phyloP scores from a whole-genome alignment of 495 filamentous ascomycete species.

The Neurospora tetraspora region DNA sequence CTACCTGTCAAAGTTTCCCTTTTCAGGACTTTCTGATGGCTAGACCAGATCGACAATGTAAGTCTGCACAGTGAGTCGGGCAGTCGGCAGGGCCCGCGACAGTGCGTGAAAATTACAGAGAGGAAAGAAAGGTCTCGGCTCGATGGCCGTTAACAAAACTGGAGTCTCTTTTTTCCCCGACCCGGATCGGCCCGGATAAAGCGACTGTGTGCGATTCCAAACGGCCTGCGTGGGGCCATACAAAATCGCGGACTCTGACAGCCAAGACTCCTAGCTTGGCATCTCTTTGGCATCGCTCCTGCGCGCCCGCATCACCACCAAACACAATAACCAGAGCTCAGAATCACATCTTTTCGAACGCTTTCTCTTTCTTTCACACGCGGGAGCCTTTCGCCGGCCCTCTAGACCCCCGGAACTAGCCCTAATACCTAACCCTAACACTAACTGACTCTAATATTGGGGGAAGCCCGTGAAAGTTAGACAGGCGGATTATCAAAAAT shows the following conservation, averaged over 20 bases:
- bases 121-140: not conserved
- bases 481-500: too few species aligned
- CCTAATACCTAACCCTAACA: too few species aligned
- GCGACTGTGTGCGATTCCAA: too few species aligned
- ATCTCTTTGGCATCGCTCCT: too few species aligned
- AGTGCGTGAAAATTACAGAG: not conserved
- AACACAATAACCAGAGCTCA: too few species aligned
- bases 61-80: not conserved
- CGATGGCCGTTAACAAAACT: not conserved
- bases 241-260: not conserved
- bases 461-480: too few species aligned
- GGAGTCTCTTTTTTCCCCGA: not conserved
- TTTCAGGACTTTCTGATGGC: not conserved
- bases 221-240: not conserved
- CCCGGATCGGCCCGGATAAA: not conserved
- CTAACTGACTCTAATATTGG: too few species aligned
- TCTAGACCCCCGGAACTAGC: too few species aligned
- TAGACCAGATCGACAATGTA: not conserved
- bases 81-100: not conserved
- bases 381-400: too few species aligned
- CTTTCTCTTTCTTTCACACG: too few species aligned
- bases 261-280: not conserved
- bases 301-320: too few species aligned
- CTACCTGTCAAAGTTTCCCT: not conserved
- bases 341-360: too few species aligned